phyloP scores from a whole-genome alignment of 257 asterid species.

The Galeopsis tetrahit region DNA sequence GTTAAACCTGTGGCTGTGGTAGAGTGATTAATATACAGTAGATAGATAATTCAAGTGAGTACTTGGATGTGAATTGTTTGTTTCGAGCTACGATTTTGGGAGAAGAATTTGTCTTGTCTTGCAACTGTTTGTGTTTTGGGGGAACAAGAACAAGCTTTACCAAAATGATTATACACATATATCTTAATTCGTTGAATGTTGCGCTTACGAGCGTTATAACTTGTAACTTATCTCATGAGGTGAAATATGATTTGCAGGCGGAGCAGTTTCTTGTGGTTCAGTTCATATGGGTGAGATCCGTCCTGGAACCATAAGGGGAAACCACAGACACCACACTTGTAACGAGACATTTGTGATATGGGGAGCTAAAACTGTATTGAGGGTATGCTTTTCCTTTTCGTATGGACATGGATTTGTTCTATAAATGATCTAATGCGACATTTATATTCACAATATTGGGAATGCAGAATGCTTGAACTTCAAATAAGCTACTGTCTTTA shows the following conservation, averaged over 20 bases:
- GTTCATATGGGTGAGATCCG: constrained; percentile 86
- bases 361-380: constrained; percentile 92
- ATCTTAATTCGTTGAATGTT: constrained; percentile 1
- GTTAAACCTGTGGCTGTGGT: neutral
- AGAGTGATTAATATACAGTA: neutral
- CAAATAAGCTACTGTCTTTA: neutral
- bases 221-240: constrained; percentile 22
- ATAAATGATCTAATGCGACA: neutral
- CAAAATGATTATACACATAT: neutral
- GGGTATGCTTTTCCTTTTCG: constrained; percentile 58
- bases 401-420: constrained; percentile 2
- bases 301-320: constrained; percentile 81
- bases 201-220: neutral
- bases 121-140: neutral
- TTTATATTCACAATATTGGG: neutral
- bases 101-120: neutral
- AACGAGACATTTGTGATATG: constrained; percentile 91
- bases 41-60: neutral
- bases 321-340: constrained; percentile 86
- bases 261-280: constrained; percentile 69
- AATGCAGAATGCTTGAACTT: neutral
- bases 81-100: neutral
- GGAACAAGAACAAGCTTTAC: neutral
- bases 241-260: constrained; percentile 59
- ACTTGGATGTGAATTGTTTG: neutral